Base-by-base conservation (phyloP, 176 grass and related monocot species). In the Eragrostis nindensis region DNA sequence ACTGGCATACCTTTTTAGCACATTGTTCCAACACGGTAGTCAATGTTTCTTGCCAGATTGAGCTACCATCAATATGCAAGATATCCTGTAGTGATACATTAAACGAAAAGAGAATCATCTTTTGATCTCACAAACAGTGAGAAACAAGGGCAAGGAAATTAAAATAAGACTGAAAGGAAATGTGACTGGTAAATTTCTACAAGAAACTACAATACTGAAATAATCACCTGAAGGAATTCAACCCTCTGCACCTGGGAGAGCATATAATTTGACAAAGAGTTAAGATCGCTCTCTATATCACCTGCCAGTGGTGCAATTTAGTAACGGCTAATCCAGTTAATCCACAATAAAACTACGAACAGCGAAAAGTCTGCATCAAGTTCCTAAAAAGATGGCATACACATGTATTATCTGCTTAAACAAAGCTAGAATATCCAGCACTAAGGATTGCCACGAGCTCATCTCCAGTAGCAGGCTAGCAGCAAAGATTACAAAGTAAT, bases 31-130 rank as follows among this genome's bases (percentile, higher is more conserved):
- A 75, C 68, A 89, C 48, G 55, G 52, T 59, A 57, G 76, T 67
- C 32, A 94, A 84, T 64, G 86, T 78, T 78, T 89, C 86, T 88
- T 91, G 76, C 89, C 89, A 94, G 55, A 94, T 84, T 71, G 76
- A 76, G 38, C 64, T 78, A 63, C 83, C 92, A 77, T 69, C 77
- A 71, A 94, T 86, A 57, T 94, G 86, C 80, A 94, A 72, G 81
- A 91, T 76, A 52, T 89, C 76, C 92, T 94, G 78, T 18, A 85
- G 77, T 81, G 40, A 42, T 30, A 30, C 61, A 76, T 66, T 62
- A 57, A 62, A 81, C 38, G 57, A 73, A 79, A 12, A 15, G 80
- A 70, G 47, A 4, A 36, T 29, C 36, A 61, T 29, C 26, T 71
- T 79, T 27, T 22, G 46, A 60, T 18, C 26, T 62, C 68, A 82